These are phyloP conservation scores for Xylaria digitata DNA, from an alignment of 2,329 filamentous ascomycete species.

Conservation along the genomic window DNA sequence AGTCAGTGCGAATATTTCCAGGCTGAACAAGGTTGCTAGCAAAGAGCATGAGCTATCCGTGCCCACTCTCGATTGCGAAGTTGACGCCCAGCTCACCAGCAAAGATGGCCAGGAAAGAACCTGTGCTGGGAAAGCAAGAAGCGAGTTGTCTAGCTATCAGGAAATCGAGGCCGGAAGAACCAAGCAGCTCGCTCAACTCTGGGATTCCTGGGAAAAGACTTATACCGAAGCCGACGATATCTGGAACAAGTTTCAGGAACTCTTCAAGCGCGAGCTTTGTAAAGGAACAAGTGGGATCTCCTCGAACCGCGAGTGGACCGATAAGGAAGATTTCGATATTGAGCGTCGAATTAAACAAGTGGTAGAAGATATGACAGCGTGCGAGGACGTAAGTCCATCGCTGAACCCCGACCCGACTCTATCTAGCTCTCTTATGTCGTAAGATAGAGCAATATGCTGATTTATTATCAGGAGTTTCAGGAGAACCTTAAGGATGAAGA, in stretches of 20 bases:
- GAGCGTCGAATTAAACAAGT: conserved; percentile 43
- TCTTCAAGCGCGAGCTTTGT: conserved; percentile 14
- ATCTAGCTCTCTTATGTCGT: conserved; percentile 42
- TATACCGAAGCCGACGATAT: conserved; percentile 45
- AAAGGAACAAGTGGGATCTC: conserved; percentile 41
- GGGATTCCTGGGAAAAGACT: conserved; percentile 43
- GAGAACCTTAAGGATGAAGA: conserved; percentile 46
- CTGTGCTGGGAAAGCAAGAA: conserved; percentile 27
- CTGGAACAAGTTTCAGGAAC: conserved; percentile 20
- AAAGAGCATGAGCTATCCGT: conserved; percentile 35
- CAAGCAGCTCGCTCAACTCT: conserved; percentile 42
- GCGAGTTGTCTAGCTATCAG: conserved; percentile 37
- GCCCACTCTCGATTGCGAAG: conserved; percentile 38
- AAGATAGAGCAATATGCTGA: conserved; percentile 45
- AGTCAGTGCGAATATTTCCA: conserved; percentile 39
- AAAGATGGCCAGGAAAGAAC: conserved; percentile 36
- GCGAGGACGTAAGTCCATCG: conserved; percentile 47
- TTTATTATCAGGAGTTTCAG: conserved; percentile 47
- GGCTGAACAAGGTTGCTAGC: conserved; percentile 31
- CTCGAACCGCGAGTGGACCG: conserved; percentile 36
- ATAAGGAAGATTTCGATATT: conserved; percentile 41
- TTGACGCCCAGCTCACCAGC: conserved; percentile 41
- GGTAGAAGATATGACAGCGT: conserved; percentile 47
- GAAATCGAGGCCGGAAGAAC: conserved; percentile 31
- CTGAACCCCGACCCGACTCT: conserved; percentile 22